Percentiles rank a stretch among this genome's conserved stretches.
Evolutionary conservation across 2,329 filamentous ascomycete genomes (phyloP).

Genomic region (Pyrenochaeta sp.): DNA sequence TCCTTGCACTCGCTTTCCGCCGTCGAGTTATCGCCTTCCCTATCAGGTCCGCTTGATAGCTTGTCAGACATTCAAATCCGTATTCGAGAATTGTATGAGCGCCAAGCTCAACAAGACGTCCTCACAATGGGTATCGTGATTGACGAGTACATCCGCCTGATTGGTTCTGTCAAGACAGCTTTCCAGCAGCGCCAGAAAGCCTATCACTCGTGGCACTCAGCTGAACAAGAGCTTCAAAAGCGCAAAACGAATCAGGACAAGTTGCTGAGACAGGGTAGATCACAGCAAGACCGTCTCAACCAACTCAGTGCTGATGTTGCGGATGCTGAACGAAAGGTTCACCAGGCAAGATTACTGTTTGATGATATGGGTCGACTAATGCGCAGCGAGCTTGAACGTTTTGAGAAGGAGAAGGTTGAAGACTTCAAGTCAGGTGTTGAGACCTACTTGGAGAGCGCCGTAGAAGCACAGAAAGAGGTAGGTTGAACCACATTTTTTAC

Average conservation of each 20-base stretch:
- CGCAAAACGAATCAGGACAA: constrained; percentile 90
- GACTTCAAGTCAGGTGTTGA: constrained; percentile 99
- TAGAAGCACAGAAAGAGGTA: constrained; percentile 98
- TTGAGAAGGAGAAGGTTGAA: constrained; percentile 97
- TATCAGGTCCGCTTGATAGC: constrained; percentile 88
- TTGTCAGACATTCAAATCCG: constrained; percentile 93
- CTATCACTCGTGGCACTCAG: constrained; percentile 91
- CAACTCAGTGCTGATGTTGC: constrained; percentile 91
- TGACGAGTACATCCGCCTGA: constrained; percentile 96
- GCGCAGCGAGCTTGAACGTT: constrained; percentile 88
- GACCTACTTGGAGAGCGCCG: constrained; percentile 94
- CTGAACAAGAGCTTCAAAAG: constrained; percentile 90
- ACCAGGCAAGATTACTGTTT: constrained; percentile 87
- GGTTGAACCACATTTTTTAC: constrained; percentile 36
- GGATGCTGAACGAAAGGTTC: constrained; percentile 92
- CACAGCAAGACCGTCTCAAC: constrained; percentile 92
- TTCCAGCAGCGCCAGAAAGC: constrained; percentile 94
- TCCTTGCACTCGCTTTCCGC: constrained; percentile 92
- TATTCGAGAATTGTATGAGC: constrained; percentile 93
- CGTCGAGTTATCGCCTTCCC: constrained; percentile 86
- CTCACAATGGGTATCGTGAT: constrained; percentile 96
- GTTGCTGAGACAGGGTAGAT: constrained; percentile 90
- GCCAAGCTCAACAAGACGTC: constrained; percentile 95
- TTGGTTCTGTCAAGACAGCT: constrained; percentile 92
- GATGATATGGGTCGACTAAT: constrained; percentile 97